phyloP scores from a whole-genome alignment of 768 basidiomycete species.

The Mycena sanguinolenta region DNA sequence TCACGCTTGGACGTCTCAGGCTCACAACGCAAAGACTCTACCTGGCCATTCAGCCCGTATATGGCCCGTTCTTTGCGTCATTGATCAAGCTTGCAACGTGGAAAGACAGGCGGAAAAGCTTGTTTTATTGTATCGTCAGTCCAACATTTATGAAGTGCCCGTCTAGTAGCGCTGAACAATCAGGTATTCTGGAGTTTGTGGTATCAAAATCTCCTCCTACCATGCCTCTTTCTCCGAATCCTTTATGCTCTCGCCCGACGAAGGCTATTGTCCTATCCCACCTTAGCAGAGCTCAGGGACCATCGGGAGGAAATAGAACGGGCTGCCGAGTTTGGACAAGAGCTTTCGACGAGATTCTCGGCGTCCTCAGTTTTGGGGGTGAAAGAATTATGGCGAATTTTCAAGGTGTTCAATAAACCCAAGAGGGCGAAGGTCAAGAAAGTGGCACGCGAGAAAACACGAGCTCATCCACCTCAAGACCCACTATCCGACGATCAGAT shows the following conservation, averaged over 20 bases:
- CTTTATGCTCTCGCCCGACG: conserved; percentile 63
- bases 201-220: conserved; percentile 69
- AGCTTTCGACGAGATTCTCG: conserved; percentile 61
- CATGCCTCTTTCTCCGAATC: conserved; percentile 63
- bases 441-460: conserved; percentile 38
- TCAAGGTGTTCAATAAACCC: conserved; percentile 56
- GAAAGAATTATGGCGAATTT: conserved; percentile 67
- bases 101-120: conserved; percentile 63
- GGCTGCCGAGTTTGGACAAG: conserved; percentile 67
- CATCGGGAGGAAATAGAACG: conserved; percentile 61
- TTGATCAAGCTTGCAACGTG: conserved; percentile 66
- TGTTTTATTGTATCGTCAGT: conserved; percentile 59
- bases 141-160: not conserved
- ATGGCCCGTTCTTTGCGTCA: conserved; percentile 57
- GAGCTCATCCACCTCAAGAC: conserved; percentile 11
- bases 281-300: conserved; percentile 64
- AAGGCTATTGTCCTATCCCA: conserved; percentile 68
- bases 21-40: conserved; percentile 69
- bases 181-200: conserved; percentile 77
- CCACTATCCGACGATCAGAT: conserved; percentile 1
- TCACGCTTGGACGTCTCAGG: conserved; percentile 67
- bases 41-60: conserved; percentile 63
- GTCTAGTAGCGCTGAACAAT: not conserved
- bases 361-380: conserved; percentile 60
- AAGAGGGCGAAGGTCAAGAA: conserved; percentile 50